Evolutionary conservation across 2,329 filamentous ascomycete genomes (phyloP).

Genomic region (Colletotrichum gloeosporioides): DNA sequence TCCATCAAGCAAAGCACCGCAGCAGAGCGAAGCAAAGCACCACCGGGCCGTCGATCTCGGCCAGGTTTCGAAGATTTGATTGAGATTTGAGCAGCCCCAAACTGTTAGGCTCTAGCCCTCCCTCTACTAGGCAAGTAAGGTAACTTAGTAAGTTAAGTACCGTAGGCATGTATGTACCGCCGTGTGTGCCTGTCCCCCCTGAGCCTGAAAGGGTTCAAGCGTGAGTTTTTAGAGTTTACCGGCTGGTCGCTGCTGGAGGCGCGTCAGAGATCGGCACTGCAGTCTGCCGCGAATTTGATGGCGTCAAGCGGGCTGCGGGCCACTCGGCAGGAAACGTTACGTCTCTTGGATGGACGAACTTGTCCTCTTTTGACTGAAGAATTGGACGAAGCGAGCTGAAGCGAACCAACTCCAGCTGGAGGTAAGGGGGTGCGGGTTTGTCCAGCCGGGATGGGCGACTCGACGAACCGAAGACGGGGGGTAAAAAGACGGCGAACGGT

Average conservation of each 20-base stretch:
- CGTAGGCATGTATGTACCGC: neutral
- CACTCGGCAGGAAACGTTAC: neutral
- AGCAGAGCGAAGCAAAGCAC: neutral
- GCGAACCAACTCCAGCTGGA: neutral
- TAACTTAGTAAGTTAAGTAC: neutral
- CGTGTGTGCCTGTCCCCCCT: neutral
- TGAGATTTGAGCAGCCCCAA: neutral
- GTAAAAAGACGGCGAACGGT: neutral
- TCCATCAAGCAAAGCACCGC: neutral
- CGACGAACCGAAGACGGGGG: neutral
- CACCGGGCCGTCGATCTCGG: neutral
- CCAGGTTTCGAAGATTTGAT: neutral
- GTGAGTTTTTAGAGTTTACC: conserved; percentile 19
- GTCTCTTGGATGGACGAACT: neutral
- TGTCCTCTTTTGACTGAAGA: neutral
- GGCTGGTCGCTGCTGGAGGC: neutral
- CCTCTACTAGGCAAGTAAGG: too few species aligned
- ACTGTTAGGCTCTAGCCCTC: neutral
- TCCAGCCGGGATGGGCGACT: neutral
- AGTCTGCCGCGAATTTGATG: neutral
- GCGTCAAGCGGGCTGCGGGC: neutral
- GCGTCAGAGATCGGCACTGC: conserved; percentile 10
- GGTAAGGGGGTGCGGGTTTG: neutral
- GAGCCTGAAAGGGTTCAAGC: conserved; percentile 16
- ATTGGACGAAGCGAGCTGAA: neutral